phyloP scores from a whole-genome alignment of 1,284 basidiomycete genomes.

The Nidula niveotomentosa region DNA sequence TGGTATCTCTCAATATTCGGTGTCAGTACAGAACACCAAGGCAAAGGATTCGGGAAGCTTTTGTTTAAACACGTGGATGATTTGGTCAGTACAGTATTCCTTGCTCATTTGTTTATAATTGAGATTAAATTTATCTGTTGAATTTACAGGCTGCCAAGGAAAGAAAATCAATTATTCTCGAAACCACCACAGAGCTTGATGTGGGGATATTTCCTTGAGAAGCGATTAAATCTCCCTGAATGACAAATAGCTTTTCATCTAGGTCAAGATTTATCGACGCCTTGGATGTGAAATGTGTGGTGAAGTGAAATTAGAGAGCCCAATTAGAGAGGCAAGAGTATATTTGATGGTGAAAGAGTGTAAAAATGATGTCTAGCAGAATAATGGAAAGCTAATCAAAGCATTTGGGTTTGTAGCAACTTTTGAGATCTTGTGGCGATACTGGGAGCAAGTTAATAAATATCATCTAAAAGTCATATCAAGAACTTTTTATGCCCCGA shows the following conservation, averaged over 20 bases:
- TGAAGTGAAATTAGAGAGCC: background rate
- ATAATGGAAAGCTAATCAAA: too few species aligned
- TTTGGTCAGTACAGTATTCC: background rate
- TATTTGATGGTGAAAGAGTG: background rate
- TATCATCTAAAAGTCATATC: too few species aligned
- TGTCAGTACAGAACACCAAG: background rate
- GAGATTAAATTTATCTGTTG: background rate
- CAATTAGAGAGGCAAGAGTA: background rate
- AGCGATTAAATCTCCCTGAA: background rate
- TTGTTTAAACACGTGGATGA: background rate
- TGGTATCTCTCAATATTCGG: background rate
- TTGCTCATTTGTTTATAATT: background rate
- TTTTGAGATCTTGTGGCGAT: too few species aligned
- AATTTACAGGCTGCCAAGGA: background rate
- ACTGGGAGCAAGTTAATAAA: too few species aligned
- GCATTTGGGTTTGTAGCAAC: too few species aligned
- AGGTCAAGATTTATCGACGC: background rate
- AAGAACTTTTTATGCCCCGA: too few species aligned
- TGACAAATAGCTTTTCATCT: background rate
- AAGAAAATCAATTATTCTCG: background rate
- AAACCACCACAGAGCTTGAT: background rate
- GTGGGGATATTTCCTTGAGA: background rate
- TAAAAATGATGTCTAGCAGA: background rate
- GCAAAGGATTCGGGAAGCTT: background rate
- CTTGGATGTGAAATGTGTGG: background rate